These are phyloP conservation scores for Neurospora sublineolata DNA, from an alignment of 495 filamentous ascomycete genomes.

Conservation along the genomic window DNA sequence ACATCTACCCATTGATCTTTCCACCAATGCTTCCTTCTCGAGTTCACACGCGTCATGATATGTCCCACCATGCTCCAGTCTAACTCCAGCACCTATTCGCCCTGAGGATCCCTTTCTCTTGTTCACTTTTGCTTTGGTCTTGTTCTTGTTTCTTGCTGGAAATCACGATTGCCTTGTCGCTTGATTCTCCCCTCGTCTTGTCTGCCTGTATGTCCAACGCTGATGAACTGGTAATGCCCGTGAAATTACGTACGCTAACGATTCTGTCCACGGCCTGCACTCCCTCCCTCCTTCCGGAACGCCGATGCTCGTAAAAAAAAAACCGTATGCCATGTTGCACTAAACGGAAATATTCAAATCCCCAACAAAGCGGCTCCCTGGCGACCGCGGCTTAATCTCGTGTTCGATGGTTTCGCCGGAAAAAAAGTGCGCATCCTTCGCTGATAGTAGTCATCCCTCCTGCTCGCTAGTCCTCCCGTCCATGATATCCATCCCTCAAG, in stretches of 20 bases:
- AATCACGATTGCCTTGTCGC: neutral
- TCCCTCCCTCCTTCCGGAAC: neutral
- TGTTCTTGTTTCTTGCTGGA: neutral
- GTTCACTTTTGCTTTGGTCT: neutral
- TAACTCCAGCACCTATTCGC: neutral
- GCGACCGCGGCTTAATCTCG: neutral
- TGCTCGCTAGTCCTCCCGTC: neutral
- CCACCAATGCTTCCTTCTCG: neutral
- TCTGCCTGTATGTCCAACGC: neutral
- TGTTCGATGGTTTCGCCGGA: neutral
- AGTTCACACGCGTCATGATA: neutral
- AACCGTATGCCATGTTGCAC: neutral
- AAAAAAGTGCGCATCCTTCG: neutral
- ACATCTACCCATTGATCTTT: neutral
- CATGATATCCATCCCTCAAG: neutral
- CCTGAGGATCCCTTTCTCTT: neutral
- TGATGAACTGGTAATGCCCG: neutral
- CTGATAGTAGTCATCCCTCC: neutral
- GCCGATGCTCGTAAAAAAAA: neutral
- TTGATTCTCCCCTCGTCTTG: neutral
- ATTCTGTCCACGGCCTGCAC: neutral
- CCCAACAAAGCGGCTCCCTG: neutral
- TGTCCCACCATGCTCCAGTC: neutral
- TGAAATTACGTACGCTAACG: neutral
- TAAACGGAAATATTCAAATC: neutral